Evolutionary conservation across 352 stramenopile species (phyloP).

Genomic region (Globisporangium cystogenes): DNA sequence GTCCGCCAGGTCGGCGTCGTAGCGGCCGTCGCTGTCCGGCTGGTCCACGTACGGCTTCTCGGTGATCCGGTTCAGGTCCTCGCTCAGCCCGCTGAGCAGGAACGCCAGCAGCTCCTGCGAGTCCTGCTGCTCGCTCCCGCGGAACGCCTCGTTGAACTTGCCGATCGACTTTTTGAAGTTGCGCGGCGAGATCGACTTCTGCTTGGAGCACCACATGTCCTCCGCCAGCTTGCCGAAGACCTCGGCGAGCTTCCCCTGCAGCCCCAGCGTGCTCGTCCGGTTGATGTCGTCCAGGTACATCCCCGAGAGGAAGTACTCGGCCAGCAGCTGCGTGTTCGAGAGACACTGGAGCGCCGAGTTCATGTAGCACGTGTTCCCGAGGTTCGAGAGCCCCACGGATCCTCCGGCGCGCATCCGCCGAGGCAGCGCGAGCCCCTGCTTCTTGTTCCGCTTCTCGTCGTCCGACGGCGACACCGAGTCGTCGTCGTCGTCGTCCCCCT

Average conservation of each 20-base stretch:
- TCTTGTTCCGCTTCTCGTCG: constrained; percentile 42
- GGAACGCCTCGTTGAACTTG: constrained; percentile 96
- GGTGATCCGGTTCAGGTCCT: constrained; percentile 98
- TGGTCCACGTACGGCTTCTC: constrained; percentile 98
- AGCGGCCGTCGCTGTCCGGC: constrained; percentile 94
- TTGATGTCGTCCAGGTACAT: constrained; percentile 95
- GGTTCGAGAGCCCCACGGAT: constrained; percentile 81
- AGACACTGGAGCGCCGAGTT: constrained; percentile 94
- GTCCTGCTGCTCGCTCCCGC: constrained; percentile 97
- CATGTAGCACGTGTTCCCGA: constrained; percentile 96
- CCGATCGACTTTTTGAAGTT: constrained; percentile 94
- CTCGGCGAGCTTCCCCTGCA: constrained; percentile 92
- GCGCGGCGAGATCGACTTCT: constrained; percentile 88
- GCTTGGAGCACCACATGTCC: constrained; percentile 95
- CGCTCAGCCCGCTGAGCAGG: constrained; percentile 95
- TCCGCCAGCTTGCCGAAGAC: constrained; percentile 95
- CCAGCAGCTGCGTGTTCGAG: constrained; percentile 93
- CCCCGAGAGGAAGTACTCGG: constrained; percentile 94
- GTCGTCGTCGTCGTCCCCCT: constrained; percentile 39
- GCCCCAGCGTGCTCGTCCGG: constrained; percentile 94
- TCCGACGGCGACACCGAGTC: constrained; percentile 38
- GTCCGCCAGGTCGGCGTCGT: constrained; percentile 96
- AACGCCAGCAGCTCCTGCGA: constrained; percentile 96
- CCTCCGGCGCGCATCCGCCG: constrained; percentile 73
- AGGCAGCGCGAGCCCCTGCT: constrained; percentile 53